Conservation (phyloP, 495 filamentous ascomycete genomes). For the Platismatia glauca region DNA sequence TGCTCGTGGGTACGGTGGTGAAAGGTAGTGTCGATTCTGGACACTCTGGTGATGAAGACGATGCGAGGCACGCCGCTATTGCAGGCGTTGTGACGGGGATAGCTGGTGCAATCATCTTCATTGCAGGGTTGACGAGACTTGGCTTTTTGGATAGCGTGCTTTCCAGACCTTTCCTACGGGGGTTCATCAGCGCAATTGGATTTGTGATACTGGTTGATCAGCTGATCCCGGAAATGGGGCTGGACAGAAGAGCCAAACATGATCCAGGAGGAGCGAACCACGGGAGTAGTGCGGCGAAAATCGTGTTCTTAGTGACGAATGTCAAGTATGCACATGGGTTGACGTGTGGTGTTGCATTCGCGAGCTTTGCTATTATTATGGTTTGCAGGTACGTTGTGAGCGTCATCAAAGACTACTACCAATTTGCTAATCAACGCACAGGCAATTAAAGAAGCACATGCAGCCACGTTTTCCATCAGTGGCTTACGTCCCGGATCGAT, state of each 20-base stretch:
- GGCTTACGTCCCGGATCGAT: constrained; percentile 87
- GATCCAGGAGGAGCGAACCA: constrained; percentile 49
- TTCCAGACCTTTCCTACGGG: constrained; percentile 81
- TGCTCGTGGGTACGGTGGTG: constrained; percentile 82
- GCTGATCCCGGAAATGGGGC: constrained; percentile 78
- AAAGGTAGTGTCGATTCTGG: constrained; percentile 62
- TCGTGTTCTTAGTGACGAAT: constrained; percentile 67
- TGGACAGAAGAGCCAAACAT: constrained; percentile 45
- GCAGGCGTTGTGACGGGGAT: constrained; percentile 85
- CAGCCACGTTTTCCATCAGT: constrained; percentile 73
- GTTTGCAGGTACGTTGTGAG: constrained; percentile 51
- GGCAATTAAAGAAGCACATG: constrained; percentile 71
- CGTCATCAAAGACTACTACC: constrained; percentile 3
- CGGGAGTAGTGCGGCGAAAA: constrained; percentile 76
- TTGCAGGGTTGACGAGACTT: constrained; percentile 74
- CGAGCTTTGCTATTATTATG: constrained; percentile 85
- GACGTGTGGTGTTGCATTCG: constrained; percentile 63
- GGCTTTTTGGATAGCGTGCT: constrained; percentile 94
- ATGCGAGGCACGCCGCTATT: constrained; percentile 61
- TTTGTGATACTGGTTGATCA: constrained; percentile 95
- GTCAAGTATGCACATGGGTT: constrained; percentile 55
- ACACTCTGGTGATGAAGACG: constrained; percentile 60
- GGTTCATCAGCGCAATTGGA: constrained; percentile 94
- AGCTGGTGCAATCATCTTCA: constrained; percentile 76
- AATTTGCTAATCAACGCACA: constrained; percentile 27